Conservation (phyloP, 2,329 filamentous ascomycete genomes). For the Aspergillus versicolor region DNA sequence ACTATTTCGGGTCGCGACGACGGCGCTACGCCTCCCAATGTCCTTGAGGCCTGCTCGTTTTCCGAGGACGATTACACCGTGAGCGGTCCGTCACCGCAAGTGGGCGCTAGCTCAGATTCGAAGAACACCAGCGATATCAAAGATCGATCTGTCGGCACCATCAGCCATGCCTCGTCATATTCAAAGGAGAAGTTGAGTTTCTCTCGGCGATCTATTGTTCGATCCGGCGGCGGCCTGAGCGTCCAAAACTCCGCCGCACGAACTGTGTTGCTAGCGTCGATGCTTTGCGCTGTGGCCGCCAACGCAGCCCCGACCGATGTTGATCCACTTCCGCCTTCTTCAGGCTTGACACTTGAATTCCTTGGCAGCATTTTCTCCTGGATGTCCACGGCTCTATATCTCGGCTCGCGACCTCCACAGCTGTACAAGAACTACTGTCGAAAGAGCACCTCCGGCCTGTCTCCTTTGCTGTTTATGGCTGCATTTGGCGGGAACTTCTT, state of each 20-base stretch:
- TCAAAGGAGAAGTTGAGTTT: conserved; percentile 36
- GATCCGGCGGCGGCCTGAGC: conserved; percentile 26
- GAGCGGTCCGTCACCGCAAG: conserved; percentile 18
- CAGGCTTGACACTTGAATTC: conserved; percentile 39
- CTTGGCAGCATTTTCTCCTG: conserved; percentile 56
- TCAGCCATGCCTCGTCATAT: conserved; percentile 23
- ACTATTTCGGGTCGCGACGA: conserved; percentile 28
- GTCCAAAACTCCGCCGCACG: conserved; percentile 40
- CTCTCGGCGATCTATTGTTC: conserved; percentile 27
- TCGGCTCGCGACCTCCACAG: conserved; percentile 62
- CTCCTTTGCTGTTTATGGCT: conserved; percentile 62
- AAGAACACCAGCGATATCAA: conserved; percentile 30
- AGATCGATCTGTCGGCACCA: conserved; percentile 19
- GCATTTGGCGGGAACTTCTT: conserved; percentile 69
- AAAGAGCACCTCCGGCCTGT: conserved; percentile 63
- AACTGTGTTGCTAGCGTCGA: conserved; percentile 45
- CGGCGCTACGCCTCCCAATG: conserved; percentile 25
- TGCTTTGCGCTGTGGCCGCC: conserved; percentile 45
- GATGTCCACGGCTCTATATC: conserved; percentile 57
- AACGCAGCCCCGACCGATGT: conserved; percentile 40
- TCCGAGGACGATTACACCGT: conserved; percentile 30
- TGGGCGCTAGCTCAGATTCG: conserved; percentile 25
- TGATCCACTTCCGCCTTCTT: conserved; percentile 9
- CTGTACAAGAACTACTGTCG: conserved; percentile 65
- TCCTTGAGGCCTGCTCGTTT: conserved; percentile 40